Evolutionary conservation across 371 early-diverging fungal species (phyloP).

Genomic region (Mucor saturninus): DNA sequence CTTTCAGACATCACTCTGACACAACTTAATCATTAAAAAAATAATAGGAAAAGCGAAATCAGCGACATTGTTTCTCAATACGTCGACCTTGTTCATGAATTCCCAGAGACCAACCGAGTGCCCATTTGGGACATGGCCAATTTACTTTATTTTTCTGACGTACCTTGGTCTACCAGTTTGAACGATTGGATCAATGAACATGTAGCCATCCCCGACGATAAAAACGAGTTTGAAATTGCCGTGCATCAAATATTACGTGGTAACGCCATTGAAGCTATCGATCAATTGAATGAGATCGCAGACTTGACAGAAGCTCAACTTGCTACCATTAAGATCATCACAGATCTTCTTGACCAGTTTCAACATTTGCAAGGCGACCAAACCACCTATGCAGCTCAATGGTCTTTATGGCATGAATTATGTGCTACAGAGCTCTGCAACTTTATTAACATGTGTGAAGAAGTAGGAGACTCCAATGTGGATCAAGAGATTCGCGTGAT

Average conservation of each 20-base stretch:
- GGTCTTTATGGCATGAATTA: conserved; percentile 2
- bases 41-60: neutral
- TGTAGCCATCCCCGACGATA: neutral
- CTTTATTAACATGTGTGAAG: neutral
- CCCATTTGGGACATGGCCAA: conserved; percentile 10
- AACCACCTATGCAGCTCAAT: neutral
- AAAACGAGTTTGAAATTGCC: neutral
- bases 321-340: neutral
- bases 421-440: neutral
- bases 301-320: neutral
- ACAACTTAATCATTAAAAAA: neutral
- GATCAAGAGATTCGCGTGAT: neutral
- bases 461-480: neutral
- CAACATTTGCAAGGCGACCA: neutral
- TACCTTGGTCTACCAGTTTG: neutral
- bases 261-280: conserved; percentile 3
- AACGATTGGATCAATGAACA: conserved; percentile 13
- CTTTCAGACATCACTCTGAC: neutral
- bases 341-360: neutral
- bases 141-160: conserved; percentile 11
- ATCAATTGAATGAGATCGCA: neutral
- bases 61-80: neutral
- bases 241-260: conserved; percentile 15
- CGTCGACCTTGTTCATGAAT: conserved; percentile 3
- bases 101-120: neutral